Percentiles rank a stretch among this genome's conserved stretches.
Conservation (phyloP, 192 early-diverging fungal genomes). For the Haplosporangium gracile region DNA sequence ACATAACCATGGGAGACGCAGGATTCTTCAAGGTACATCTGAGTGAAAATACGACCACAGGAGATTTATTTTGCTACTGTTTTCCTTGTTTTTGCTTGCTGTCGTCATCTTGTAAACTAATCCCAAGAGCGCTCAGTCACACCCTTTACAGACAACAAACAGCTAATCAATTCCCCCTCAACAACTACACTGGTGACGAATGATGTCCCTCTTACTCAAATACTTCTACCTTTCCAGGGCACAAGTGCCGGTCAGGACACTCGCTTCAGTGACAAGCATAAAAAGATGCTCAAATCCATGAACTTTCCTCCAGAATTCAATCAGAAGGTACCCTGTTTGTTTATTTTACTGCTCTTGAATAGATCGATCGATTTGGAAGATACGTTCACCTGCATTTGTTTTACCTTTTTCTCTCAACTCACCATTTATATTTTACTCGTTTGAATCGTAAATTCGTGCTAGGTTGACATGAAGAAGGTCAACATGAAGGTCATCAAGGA, state of each 20-base stretch:
- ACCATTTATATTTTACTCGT: background rate
- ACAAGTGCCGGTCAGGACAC: constrained; percentile 84
- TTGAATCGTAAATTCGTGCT: background rate
- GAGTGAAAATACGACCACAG: background rate
- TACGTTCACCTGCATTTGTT: background rate
- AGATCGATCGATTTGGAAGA: background rate
- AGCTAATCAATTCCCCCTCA: background rate
- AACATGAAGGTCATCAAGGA: constrained; percentile 88
- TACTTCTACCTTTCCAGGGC: constrained; percentile 57
- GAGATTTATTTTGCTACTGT: background rate
- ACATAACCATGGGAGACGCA: constrained; percentile 54
- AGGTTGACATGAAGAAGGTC: constrained; percentile 92
- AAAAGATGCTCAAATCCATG: constrained; percentile 84
- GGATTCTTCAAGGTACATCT: constrained; percentile 59
- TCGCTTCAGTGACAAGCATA: constrained; percentile 85
- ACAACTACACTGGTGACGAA: background rate
- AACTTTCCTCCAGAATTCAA: constrained; percentile 84
- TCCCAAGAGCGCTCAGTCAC: background rate
- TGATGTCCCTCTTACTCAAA: background rate
- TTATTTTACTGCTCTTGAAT: too few relatives aligned
- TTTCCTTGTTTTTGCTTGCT: background rate
- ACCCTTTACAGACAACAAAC: background rate
- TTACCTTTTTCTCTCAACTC: constrained; percentile 8
- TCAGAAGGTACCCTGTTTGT: constrained; percentile 70
- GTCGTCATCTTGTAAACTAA: background rate